phyloP scores from a whole-genome alignment of 2,329 filamentous ascomycete species.

The Calonectria pseudoturangicola region DNA sequence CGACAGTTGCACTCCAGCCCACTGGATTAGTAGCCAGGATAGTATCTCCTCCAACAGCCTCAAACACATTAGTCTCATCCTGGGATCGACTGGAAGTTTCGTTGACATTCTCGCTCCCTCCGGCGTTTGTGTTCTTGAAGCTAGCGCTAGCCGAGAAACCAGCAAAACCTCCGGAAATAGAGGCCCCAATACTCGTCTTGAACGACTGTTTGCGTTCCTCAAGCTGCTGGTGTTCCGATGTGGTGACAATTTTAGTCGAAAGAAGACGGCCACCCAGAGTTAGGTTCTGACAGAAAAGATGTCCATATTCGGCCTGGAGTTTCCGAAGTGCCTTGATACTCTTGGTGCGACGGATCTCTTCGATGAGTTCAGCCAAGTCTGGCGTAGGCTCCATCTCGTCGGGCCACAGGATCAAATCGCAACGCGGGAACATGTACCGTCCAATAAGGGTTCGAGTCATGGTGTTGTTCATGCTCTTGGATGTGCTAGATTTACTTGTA shows the following conservation, averaged over 20 bases:
- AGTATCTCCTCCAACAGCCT: conserved; percentile 1
- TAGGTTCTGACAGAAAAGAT: not conserved
- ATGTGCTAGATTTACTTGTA: not conserved
- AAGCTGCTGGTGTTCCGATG: not conserved
- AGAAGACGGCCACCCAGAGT: not conserved
- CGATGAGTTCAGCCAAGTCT: not conserved
- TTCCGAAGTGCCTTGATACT: not conserved
- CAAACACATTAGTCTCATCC: not conserved
- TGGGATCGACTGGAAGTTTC: not conserved
- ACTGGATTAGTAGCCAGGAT: not conserved
- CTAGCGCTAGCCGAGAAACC: not conserved
- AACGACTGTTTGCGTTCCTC: not conserved
- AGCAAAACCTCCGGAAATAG: not conserved
- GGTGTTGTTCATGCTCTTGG: not conserved
- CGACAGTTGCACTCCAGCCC: not conserved
- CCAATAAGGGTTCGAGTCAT: not conserved
- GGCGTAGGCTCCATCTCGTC: not conserved
- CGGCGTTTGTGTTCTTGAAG: not conserved
- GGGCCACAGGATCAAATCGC: not conserved
- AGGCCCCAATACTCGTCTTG: not conserved
- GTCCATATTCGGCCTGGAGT: not conserved
- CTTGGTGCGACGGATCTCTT: not conserved
- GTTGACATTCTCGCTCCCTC: not conserved
- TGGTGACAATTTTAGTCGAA: not conserved
- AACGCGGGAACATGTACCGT: not conserved